phyloP scores from a whole-genome alignment of 805 yeast genomes.

The Lachancea meyersii region DNA sequence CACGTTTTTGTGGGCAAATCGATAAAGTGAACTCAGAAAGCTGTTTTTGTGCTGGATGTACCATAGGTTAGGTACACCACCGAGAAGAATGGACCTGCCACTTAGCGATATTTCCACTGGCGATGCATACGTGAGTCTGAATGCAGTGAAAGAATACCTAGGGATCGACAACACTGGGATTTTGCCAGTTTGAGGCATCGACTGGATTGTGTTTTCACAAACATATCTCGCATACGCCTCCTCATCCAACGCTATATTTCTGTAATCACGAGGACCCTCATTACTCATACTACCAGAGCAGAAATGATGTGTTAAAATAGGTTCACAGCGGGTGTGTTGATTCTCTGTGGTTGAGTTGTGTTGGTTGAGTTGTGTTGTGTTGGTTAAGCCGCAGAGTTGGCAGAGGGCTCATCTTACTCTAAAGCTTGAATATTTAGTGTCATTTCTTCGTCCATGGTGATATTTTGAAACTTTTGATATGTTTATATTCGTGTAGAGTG shows the following conservation, averaged over 20 bases:
- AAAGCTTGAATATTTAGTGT: too few species aligned
- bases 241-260: conserved; percentile 19
- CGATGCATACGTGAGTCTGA: conserved; percentile 48
- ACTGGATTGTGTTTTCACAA: conserved; percentile 6
- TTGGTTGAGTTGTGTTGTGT: too few species aligned
- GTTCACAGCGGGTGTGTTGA: too few species aligned
- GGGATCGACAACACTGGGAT: conserved; percentile 36
- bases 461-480: too few species aligned
- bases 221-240: conserved; percentile 14
- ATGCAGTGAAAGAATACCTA: conserved; percentile 52
- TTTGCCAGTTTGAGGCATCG: neutral
- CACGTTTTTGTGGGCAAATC: conserved; percentile 6
- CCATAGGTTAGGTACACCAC: conserved; percentile 57
- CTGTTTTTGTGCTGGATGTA: conserved; percentile 18
- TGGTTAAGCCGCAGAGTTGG: too few species aligned
- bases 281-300: conserved; percentile 13
- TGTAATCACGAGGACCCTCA: conserved; percentile 7
- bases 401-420: too few species aligned
- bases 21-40: conserved; percentile 9
- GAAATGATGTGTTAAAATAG: too few species aligned
- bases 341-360: too few species aligned
- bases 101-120: conserved; percentile 43
- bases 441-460: too few species aligned
- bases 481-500: too few species aligned
- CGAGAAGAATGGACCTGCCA: conserved; percentile 47